A percentile compares a stretch with the other conserved stretches of the same genome.
Evolutionary conservation across 2,329 filamentous ascomycete genomes (phyloP).

Genomic region (Shiraia sp.): DNA sequence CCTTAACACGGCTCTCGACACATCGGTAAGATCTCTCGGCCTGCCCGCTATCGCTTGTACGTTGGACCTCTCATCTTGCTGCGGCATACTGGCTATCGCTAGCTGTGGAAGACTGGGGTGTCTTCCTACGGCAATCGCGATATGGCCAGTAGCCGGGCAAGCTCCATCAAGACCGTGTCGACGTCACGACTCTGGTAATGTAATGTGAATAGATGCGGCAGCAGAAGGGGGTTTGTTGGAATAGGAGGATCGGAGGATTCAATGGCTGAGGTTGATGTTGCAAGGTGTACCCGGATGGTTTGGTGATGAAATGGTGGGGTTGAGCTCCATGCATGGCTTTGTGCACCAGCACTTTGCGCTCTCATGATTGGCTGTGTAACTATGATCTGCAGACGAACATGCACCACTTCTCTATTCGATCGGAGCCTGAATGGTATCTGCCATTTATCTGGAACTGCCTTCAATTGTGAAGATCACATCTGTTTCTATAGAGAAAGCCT

Average conservation of each 20-base stretch:
- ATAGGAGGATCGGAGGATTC: slow-evolving; percentile 18
- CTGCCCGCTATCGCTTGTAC: slow-evolving; percentile 25
- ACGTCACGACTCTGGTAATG: slow-evolving; percentile 22
- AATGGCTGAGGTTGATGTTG: slow-evolving; percentile 27
- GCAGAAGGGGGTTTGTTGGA: slow-evolving; percentile 5
- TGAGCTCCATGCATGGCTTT: slow-evolving; percentile 27
- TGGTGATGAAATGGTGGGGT: slow-evolving; percentile 44
- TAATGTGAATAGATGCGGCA: slow-evolving; percentile 11
- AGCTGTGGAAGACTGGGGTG: slow-evolving; percentile 56
- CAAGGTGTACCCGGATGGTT: slow-evolving; percentile 11
- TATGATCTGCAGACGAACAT: slow-evolving; percentile 24
- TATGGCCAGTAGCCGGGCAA: slow-evolving; percentile 56
- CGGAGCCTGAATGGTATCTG: slow-evolving; percentile 17
- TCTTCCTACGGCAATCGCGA: slow-evolving; percentile 65
- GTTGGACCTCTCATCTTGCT: slow-evolving; percentile 29
- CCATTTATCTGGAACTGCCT: slow-evolving; percentile 2
- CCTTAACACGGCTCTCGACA: slow-evolving; percentile 40
- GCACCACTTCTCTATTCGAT: slow-evolving; percentile 12
- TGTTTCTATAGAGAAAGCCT: no score
- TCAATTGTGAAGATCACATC: not conserved
- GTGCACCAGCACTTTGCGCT: slow-evolving; percentile 25
- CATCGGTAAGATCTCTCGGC: slow-evolving; percentile 46
- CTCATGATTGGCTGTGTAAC: slow-evolving; percentile 25
- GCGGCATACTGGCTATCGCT: slow-evolving; percentile 52
- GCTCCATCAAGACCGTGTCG: slow-evolving; percentile 56